phyloP scores from a whole-genome alignment of 179 eudicot genomes.

The Gypsophila paniculata region DNA sequence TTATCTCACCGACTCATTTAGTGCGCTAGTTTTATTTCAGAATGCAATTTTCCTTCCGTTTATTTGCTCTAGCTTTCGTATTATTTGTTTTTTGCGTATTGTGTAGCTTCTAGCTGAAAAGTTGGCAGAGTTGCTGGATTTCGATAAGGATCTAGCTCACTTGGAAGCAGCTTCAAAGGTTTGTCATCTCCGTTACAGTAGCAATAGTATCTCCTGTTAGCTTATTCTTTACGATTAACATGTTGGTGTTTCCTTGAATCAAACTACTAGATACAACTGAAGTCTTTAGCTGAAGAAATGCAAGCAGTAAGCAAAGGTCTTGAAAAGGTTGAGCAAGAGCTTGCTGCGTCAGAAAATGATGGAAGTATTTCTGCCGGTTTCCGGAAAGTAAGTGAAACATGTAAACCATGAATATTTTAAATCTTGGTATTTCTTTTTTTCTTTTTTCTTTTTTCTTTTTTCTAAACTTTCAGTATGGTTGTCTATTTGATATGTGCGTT shows the following conservation, averaged over 20 bases:
- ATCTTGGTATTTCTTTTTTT: background rate
- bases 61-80: background rate
- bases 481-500: background rate
- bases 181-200: constrained; percentile 18
- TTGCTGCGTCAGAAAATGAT: constrained; percentile 82
- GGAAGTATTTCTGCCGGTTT: constrained; percentile 84
- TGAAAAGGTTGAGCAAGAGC: constrained; percentile 98
- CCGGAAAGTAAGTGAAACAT: constrained; percentile 53
- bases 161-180: constrained; percentile 97
- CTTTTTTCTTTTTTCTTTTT: too few relatives aligned
- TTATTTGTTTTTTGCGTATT: constrained; percentile 15
- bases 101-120: constrained; percentile 80
- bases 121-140: constrained; percentile 86
- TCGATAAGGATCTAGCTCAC: constrained; percentile 81
- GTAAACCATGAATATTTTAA: background rate
- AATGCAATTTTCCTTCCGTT: background rate
- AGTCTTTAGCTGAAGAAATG: constrained; percentile 97
- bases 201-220: background rate
- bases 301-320: constrained; percentile 99
- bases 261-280: constrained; percentile 67
- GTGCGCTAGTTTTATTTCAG: background rate
- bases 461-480: background rate
- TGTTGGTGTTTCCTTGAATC: constrained; percentile 14
- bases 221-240: constrained; percentile 8
- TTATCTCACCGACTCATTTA: background rate